Conservation (phyloP, 2,329 filamentous ascomycete genomes). For the Pseudogymnoascus sp. region DNA sequence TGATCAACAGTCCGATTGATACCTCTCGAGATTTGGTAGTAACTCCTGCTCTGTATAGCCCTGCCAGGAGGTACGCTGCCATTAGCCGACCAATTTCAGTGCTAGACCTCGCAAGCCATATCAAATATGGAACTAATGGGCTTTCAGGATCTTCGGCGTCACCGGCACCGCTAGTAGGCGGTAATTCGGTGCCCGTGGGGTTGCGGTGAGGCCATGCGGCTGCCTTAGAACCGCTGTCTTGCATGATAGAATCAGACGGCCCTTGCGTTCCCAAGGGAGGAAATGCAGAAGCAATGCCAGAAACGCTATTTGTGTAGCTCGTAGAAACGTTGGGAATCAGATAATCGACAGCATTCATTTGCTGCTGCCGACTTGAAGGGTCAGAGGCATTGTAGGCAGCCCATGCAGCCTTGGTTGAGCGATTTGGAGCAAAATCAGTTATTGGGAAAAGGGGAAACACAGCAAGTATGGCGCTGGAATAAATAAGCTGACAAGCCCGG, state of each 20-base stretch:
- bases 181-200: background rate
- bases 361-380: constrained; percentile 26
- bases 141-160: constrained; percentile 56
- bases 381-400: constrained; percentile 46
- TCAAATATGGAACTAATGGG: constrained; percentile 64
- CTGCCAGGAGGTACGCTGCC: constrained; percentile 61
- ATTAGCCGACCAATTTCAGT: constrained; percentile 53
- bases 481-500: constrained; percentile 63
- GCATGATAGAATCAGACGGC: constrained; percentile 7
- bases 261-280: background rate
- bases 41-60: constrained; percentile 60
- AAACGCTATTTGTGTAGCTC: constrained; percentile 37
- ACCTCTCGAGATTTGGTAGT: constrained; percentile 56
- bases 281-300: constrained; percentile 20
- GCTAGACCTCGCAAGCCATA: constrained; percentile 52
- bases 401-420: constrained; percentile 43
- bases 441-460: constrained; percentile 50
- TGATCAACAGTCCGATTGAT: constrained; percentile 56
- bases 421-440: constrained; percentile 42
- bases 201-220: constrained; percentile 16
- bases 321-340: constrained; percentile 43
- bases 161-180: constrained; percentile 22
- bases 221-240: constrained; percentile 16
- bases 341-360: constrained; percentile 53
- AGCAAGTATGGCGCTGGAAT: constrained; percentile 59